A percentile compares a stretch with the other conserved stretches of the same genome.
Evolutionary conservation across 805 yeast genomes (phyloP).

Genomic region (Candida berthetii): DNA sequence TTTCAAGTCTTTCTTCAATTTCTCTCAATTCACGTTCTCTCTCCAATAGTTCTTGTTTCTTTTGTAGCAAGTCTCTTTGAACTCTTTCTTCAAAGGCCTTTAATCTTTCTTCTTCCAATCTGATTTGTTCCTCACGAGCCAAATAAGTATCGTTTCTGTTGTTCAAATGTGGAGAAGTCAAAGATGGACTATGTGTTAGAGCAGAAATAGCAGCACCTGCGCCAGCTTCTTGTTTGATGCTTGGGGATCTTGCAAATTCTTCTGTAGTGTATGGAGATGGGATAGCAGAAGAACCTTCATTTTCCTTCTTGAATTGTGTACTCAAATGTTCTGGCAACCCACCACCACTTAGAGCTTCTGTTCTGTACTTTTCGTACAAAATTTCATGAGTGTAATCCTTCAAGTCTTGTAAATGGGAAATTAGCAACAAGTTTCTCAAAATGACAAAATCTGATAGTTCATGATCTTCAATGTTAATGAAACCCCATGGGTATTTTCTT

Average conservation of each 20-base stretch:
- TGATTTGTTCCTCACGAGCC: slow-evolving; percentile 83
- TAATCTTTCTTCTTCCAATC: slow-evolving; percentile 83
- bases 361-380: slow-evolving; percentile 84
- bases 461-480: slow-evolving; percentile 62
- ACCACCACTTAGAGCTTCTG: slow-evolving; percentile 73
- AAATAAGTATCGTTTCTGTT: slow-evolving; percentile 35
- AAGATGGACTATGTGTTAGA: slow-evolving; percentile 6
- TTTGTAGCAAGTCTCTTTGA: slow-evolving; percentile 75
- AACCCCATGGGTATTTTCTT: slow-evolving; percentile 54
- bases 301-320: slow-evolving; percentile 12
- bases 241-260: slow-evolving; percentile 12
- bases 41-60: slow-evolving; percentile 76
- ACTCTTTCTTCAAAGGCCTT: slow-evolving; percentile 83
- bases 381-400: slow-evolving; percentile 86
- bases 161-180: slow-evolving; percentile 10
- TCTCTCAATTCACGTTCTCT: slow-evolving; percentile 83
- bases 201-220: too few species aligned
- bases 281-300: too few species aligned
- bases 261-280: slow-evolving; percentile 9
- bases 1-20: slow-evolving; percentile 57
- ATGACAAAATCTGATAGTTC: slow-evolving; percentile 76
- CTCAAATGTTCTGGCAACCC: slow-evolving; percentile 27
- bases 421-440: slow-evolving; percentile 71
- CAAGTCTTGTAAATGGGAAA: slow-evolving; percentile 81
- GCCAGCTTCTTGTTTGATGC: slow-evolving; percentile 19